phyloP scores from a whole-genome alignment of 257 asterid species.

The Ajuga chamaepitys region DNA sequence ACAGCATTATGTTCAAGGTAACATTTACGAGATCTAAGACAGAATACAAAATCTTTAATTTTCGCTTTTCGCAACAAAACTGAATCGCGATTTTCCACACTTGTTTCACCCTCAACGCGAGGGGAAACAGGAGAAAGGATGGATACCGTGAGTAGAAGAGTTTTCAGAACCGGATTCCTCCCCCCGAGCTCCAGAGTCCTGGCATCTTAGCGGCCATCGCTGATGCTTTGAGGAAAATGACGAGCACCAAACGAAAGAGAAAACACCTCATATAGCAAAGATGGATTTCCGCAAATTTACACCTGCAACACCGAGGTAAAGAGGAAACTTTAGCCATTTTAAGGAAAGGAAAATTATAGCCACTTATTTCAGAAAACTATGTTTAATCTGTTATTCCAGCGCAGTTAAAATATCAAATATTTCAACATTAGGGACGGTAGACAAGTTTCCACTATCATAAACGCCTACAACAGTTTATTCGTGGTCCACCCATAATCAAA shows the following conservation, averaged over 20 bases:
- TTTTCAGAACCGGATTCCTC: too few relatives aligned
- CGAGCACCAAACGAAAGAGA: constrained; percentile 16
- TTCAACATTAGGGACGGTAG: too few relatives aligned
- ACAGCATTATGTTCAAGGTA: not conserved
- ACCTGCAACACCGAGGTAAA: constrained; percentile 26
- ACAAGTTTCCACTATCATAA: too few relatives aligned
- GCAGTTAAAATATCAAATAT: too few relatives aligned
- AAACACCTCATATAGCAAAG: constrained; percentile 13
- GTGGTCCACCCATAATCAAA: too few relatives aligned
- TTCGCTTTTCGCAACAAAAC: not conserved
- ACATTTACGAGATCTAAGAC: not conserved
- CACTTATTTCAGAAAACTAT: not conserved
- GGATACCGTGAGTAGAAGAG: not conserved
- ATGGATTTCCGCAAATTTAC: constrained; percentile 36
- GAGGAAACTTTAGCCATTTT: constrained; percentile 6
- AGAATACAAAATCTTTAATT: constrained; percentile 1
- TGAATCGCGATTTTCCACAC: constrained; percentile 11
- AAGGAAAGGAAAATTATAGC: not conserved
- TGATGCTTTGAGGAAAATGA: constrained; percentile 7
- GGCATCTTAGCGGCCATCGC: constrained; percentile 11
- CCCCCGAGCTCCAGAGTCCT: constrained; percentile 1
- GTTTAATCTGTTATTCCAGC: too few relatives aligned
- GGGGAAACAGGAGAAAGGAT: not conserved
- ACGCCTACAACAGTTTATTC: too few relatives aligned
- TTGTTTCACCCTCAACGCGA: not conserved